phyloP scores from a whole-genome alignment of 1,284 basidiomycete species.

The Leccinum pachyderme region DNA sequence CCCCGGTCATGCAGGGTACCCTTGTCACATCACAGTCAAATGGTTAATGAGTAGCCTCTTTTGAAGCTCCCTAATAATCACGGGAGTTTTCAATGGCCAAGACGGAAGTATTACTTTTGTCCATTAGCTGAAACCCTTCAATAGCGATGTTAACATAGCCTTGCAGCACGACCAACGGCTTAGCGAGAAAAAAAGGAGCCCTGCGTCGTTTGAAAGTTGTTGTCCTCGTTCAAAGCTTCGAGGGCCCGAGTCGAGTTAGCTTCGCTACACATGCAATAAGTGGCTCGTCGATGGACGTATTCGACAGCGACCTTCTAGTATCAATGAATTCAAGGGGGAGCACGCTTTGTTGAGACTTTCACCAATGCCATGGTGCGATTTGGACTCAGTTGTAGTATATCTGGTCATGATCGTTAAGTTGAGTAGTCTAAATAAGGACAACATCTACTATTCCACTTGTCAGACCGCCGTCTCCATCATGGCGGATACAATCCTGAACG shows the following conservation, averaged over 20 bases:
- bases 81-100: too few relatives aligned
- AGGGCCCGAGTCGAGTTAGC: too few relatives aligned
- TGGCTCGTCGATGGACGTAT: too few relatives aligned
- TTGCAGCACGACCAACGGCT: background rate
- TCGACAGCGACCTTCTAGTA: too few relatives aligned
- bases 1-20: background rate
- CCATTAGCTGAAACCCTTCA: background rate
- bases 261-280: too few relatives aligned
- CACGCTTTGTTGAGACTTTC: too few relatives aligned
- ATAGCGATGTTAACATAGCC: background rate
- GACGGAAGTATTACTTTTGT: too few relatives aligned
- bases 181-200: background rate
- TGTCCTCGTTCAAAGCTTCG: background rate
- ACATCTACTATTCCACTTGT: background rate
- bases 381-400: too few relatives aligned
- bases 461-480: background rate
- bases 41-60: background rate
- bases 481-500: constrained; percentile 12
- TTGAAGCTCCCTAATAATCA: background rate
- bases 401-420: too few relatives aligned
- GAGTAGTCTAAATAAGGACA: background rate
- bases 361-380: too few relatives aligned
- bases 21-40: background rate
- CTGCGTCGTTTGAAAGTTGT: background rate
- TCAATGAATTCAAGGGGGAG: too few relatives aligned